Evolutionary conservation across 768 basidiomycete genomes (phyloP), one percentile per base, ranked within the genome.

Genomic region (Multifurca ochricompacta): DNA sequence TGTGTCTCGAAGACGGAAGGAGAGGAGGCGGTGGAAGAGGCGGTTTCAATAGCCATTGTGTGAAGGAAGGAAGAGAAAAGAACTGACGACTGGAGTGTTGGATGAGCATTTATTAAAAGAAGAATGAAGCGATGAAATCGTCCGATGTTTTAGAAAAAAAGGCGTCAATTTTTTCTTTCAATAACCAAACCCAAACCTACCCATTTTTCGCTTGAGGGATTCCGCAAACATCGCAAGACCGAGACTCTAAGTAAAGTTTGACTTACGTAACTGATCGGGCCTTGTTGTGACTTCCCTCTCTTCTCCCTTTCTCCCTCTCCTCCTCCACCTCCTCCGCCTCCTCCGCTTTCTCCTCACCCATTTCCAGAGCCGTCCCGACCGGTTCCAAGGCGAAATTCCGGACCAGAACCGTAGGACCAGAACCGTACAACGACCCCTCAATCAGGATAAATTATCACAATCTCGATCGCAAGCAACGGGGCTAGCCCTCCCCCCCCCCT

Each of bases 111-210:
- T 49, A 49, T 58, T 55, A 56, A 48, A 56, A 56, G 56, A 28
- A 32, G 18, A 25, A 34, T 1, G 13, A 13, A 32, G n/a, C n/a
- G n/a, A 54, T 7, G 48, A 47, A 59, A 59, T 59, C 39, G 58
- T 59, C 58, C 58, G 58, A 59, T 59, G 54, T 59, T 59, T 59
- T 59, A 57, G 58, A 53, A 53, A 53, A 53, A 54, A 53, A 32
- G 39, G 25, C 49, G 53, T 27, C 40, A 55, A 48, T 6, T 39
- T 53, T 28, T 40, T 13, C 39, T 11, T 4, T 9, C 14, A 23
- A 41, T 19, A 8, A 25, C 21, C 40, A 4, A 5, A 9, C 27
- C 16, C 28, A 14, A 9, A 30, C 18, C 13, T 5, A 10, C n/a
- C 19, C 41, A 42, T 21, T 27, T 19, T 25, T 19, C 4, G 45